Evolutionary conservation across 305 asterid genomes (phyloP), one percentile per base, ranked within the genome.

Genomic region (Fraxinus velutina): DNA sequence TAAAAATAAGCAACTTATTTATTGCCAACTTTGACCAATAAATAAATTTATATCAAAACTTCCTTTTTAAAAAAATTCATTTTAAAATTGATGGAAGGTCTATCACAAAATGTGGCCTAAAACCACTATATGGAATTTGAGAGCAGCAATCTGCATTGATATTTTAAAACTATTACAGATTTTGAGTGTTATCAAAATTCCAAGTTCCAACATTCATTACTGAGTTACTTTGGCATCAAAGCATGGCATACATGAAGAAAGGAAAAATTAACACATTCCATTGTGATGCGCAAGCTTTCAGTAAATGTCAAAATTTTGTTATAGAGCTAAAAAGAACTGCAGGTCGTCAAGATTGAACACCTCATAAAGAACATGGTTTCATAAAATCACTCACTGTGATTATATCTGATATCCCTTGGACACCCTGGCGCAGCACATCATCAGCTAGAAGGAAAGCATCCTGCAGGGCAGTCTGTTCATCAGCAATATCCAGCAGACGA

Each of bases 361-460:
- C 66, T 57, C 30, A 57, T 6, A 55, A 82, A 73, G 33, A 34
- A 39, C 19, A 24, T 0, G 72, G n/a, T 37, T 74, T 5, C 21
- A 81, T 42, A 81, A 60, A 64, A 55, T 79, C 44, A 87, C 97
- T 86, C 82, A 95, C 99, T 0, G 98, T 93, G 87, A 93, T 95
- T 88, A 93, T 92, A 89, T 95, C 98, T 57, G 99, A 91, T 84
- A 95, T 95, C 83, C 99, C 99, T 88, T 93, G 98, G 74, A 93
- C 98, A 75, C 99, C 99, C 86, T 93, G 99, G 75, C 97, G 96
- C 76, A 95, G 89, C 75, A 95, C 99, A 83, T 95, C 99, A 84
- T 95, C 99, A 68, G 99, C 99, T 80, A 93, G 88, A 88, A 93
- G 96, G 88, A 95, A 95, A 81, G 99, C 99, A 88, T 93, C 97